phyloP scores from a whole-genome alignment of 192 early-diverging fungal species.

The Cetraspora pellucida region DNA sequence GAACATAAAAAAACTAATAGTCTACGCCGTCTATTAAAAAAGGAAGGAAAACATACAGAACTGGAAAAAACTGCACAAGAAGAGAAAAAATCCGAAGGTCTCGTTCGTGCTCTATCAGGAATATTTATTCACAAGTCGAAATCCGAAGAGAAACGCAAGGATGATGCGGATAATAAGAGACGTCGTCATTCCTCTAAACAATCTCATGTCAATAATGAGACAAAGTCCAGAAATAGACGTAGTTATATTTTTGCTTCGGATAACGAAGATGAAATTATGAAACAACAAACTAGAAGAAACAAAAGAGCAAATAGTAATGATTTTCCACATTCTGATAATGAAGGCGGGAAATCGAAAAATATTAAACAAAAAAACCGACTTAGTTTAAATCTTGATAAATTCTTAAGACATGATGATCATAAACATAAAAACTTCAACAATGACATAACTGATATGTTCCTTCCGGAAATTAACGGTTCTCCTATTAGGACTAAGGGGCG shows the following conservation, averaged over 20 bases:
- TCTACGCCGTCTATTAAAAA: background rate
- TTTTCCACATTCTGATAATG: background rate
- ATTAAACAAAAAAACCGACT: background rate
- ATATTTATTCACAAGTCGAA: background rate
- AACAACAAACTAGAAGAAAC: background rate
- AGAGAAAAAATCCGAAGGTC: background rate
- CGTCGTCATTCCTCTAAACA: background rate
- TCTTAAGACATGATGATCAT: background rate
- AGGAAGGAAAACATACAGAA: background rate
- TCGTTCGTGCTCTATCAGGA: background rate
- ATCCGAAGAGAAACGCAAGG: background rate
- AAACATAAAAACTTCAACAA: background rate
- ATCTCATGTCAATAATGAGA: background rate
- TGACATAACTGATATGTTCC: background rate
- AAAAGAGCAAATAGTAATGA: background rate
- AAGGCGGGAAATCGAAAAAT: background rate
- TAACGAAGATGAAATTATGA: background rate
- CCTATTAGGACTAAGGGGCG: background rate
- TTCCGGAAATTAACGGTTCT: background rate
- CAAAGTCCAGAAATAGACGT: background rate
- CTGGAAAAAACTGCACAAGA: background rate
- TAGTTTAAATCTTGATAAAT: background rate
- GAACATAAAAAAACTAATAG: conserved; percentile 1
- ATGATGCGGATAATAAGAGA: background rate
- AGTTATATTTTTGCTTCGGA: background rate